phyloP scores from a whole-genome alignment of 2,329 filamentous ascomycete genomes.

The Claviceps spartinae region DNA sequence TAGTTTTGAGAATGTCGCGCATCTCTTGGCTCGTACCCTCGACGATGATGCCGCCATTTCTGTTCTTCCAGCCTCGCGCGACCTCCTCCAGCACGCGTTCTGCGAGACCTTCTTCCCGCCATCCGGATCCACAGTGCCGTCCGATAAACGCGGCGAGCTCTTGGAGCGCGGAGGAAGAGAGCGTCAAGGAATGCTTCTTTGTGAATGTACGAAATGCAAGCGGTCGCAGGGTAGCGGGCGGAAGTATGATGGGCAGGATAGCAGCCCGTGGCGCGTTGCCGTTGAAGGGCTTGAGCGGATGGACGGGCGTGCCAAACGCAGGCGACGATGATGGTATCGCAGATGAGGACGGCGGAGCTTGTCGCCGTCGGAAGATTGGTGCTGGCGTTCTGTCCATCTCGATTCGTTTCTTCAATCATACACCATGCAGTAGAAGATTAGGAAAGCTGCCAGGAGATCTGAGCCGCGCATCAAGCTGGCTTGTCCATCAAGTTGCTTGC shows the following conservation, averaged over 20 bases:
- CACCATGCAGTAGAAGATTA: too few relatives aligned
- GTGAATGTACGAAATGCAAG: conserved; percentile 92
- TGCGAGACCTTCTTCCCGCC: conserved; percentile 87
- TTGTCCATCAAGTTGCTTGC: background rate
- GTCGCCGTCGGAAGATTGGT: conserved; percentile 24
- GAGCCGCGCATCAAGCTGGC: background rate
- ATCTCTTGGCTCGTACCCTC: conserved; percentile 66
- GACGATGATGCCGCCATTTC: conserved; percentile 80
- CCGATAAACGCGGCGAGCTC: conserved; percentile 82
- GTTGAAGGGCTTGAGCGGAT: conserved; percentile 57
- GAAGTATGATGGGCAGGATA: conserved; percentile 79
- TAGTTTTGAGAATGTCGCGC: conserved; percentile 65
- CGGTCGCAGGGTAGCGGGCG: conserved; percentile 73
- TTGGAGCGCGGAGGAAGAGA: conserved; percentile 76
- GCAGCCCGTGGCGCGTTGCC: conserved; percentile 41
- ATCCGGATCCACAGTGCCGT: conserved; percentile 85
- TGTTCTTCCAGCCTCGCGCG: conserved; percentile 81
- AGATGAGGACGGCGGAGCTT: conserved; percentile 29
- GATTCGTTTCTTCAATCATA: too few relatives aligned
- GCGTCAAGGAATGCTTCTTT: conserved; percentile 89
- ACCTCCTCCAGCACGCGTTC: conserved; percentile 88
- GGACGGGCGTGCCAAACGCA: conserved; percentile 74
- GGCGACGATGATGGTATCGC: conserved; percentile 78
- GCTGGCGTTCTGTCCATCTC: conserved; percentile 26
- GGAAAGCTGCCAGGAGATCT: background rate